Evolutionary conservation across 257 asterid species (phyloP), one percentile per base, ranked within the genome.

Genomic region (Solanum acaule): DNA sequence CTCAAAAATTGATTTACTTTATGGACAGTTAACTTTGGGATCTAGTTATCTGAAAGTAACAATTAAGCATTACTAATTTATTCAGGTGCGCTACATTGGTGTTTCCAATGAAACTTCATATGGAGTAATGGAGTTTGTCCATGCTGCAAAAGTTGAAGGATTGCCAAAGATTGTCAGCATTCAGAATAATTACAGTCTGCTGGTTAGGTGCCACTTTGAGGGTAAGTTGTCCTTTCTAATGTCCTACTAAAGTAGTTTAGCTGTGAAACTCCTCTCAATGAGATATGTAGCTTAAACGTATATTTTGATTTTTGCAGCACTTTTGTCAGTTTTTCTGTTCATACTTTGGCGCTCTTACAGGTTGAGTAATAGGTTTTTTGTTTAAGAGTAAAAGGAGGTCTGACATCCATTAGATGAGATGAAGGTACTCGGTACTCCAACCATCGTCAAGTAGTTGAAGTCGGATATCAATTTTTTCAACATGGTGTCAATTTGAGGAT

Each of bases 91-190:
- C 84, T 93, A 95, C 87, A 95, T 96, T 84, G 99, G 99, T 59
- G 97, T 96, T 88, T 96, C 99, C 86, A 95, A 96, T 88, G 99
- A 96, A 92, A 96, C 98, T 82, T 95, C 99, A 25, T 95, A 95
- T 86, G 99, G 99, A 87, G 98, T 95, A 56, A 95, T 94, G 98
- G 98, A 95, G 93, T 95, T 96, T 73, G 94, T 96, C 90, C 97
- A 92, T 87, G 94, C 99, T 85, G 98, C 99, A 87, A 93, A 95
- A 93, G 92, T 61, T 35, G 95, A 95, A 91, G 99, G 98, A 87
- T 90, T 96, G 65, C 98, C 98, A 8, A 96, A 96, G 91, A 95
- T 96, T 46, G 96, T 96, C 90, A 96, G 99, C 88, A 95, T 95
- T 87, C 99, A 95, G 87, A 96, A 96, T 90, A 93, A 34, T 94